These are phyloP conservation scores for Chalaropsis ovoidea DNA, from an alignment of 2,329 filamentous ascomycete genomes.

Conservation along the genomic window DNA sequence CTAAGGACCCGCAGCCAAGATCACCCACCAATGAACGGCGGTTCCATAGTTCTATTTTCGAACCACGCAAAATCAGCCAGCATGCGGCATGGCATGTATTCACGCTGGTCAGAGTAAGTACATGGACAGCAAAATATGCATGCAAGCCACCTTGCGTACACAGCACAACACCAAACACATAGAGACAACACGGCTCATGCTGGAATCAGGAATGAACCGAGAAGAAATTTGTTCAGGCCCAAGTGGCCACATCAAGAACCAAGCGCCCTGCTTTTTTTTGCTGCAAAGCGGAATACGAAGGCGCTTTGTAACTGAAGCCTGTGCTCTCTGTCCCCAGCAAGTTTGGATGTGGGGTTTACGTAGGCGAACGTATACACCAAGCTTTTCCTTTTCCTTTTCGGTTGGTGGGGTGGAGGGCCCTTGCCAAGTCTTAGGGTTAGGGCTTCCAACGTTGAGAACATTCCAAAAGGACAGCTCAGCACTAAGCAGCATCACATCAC, in stretches of 20 bases:
- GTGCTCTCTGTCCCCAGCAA: background rate
- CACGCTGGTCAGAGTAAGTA: background rate
- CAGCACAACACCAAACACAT: background rate
- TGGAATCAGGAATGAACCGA: background rate
- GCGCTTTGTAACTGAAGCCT: background rate
- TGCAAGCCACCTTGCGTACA: background rate
- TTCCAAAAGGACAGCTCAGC: slow-evolving; percentile 18
- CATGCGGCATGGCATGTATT: no score
- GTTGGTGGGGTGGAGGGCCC: no score
- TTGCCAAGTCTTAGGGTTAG: background rate
- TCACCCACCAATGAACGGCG: background rate
- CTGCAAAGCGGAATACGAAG: background rate
- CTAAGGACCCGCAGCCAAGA: background rate
- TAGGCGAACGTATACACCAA: background rate
- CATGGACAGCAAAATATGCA: background rate
- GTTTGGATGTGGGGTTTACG: background rate
- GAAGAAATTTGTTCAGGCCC: background rate
- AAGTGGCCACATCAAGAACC: background rate
- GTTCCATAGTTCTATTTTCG: background rate
- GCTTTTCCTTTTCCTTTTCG: no score
- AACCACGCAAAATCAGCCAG: background rate
- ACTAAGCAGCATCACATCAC: background rate
- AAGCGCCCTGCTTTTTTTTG: background rate
- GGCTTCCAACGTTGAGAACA: background rate
- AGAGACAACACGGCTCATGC: background rate